Base-by-base conservation (phyloP, 208 protist species). In the Lotmaria passim region DNA sequence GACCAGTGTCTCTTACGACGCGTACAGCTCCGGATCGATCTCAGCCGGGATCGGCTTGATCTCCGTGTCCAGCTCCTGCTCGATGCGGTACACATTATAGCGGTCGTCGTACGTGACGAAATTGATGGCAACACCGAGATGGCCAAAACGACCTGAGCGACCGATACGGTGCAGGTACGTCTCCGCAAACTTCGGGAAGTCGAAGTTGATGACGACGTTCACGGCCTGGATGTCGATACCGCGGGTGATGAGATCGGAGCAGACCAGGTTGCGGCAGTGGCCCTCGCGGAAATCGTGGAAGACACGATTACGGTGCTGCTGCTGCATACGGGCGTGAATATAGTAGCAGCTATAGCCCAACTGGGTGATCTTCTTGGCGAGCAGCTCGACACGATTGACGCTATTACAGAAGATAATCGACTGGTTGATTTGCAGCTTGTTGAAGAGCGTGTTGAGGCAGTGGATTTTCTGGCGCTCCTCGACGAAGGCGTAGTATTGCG, bases 161-260 rank as follows among this genome's bases (percentile, higher is more conserved):
- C 98, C 97, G 79, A 99, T 98, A 58, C 97, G 84, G 79, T 99
- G 98, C 7, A 99, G 92, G 77, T 99, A 99, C 26, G 98, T 99
- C 81, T 99, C 98, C 26, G 97, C 86, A 59, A 91, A 97, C 73
- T 98, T 98, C 56, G 99, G 99, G 83, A 99, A 99, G 85, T 99
- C 99, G 91, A 99, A 99, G 90, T 99, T 99, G 87, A 99, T 99
- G 67, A 99, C 98, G 12, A 99, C 98, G 77, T 99, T 99, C 21
- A 99, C 99, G 24, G 98, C 94, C 78, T 98, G 98, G 73, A 99
- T 99, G 82, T 99, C 99, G 74, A 99, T 99, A 93, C 98, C 99
- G 72, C 99, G 92, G 12, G 99, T 99, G 86, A 99, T 99, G 38
- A 99, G 88, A 85, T 99, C 99, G 66, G 98, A 99, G 75, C 95